Base-by-base conservation (phyloP, 2,329 filamentous ascomycete genomes). In the Colletotrichum agaves region DNA sequence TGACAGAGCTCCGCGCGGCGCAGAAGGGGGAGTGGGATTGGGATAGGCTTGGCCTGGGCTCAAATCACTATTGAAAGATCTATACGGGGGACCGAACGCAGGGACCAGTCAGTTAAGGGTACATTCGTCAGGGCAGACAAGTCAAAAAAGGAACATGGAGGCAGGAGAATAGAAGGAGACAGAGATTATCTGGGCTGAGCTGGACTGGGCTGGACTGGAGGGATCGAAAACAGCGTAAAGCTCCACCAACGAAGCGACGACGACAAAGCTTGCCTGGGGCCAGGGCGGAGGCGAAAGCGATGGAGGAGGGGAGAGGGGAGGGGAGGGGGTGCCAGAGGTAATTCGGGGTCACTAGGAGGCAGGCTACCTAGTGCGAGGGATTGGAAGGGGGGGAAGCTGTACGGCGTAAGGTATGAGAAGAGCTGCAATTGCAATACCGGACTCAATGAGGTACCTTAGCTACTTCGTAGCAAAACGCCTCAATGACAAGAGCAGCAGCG, bases 1-100 rank as follows among this genome's bases (percentile, higher is more conserved):
- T 59, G 80, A 82, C 72, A 83, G 75, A 69, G 79, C 77, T 72
- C 79, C 75, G 75, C 82, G 81, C 72, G 80, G 76, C 69, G 79
- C 79, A 70, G 79, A 77, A 43, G 79, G 79, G 61, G 82, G 82
- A 39, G 83, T 82, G 23, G 63, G 63, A 55, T 39, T 82, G 23
- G 63, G 63, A 55, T 39, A 60, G 67, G 80, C 78, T 72, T 84
- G 71, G 73, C 72, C 62, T 81, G 81, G 73, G 80, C 80, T 71
- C 77, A 75, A 73, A 69, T 71, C 53, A 60, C 63, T 80, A 78
- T 76, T 79, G 55, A 69, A 65, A n/a, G 65, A 57, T 47, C 68
- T 70, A 37, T 31, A 69, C 35, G 80, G 53, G 53, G 68, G 41
- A 37, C 27, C 41, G 19, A 64, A 65, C 68, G 61, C 65, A 70